Evolutionary conservation across 177 flowering plant species (phyloP).

Genomic region (Tripterygium wilfordii): DNA sequence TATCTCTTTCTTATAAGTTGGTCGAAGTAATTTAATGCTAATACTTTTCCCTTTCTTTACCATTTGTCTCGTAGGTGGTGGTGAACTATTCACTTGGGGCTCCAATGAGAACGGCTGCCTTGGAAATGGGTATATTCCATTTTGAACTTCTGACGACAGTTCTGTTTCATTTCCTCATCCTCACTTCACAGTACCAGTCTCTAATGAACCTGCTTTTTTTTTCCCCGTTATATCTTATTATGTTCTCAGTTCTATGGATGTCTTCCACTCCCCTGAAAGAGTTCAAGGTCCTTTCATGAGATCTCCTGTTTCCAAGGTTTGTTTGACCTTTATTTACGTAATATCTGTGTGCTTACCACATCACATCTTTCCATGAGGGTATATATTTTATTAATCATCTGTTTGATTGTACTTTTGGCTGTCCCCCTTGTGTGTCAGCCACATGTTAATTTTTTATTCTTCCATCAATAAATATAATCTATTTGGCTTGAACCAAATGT

Average conservation of each 20-base stretch:
- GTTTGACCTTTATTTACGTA: constrained; percentile 8
- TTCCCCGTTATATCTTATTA: no score
- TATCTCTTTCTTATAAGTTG: no score
- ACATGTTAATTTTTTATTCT: neutral
- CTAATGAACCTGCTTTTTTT: no score
- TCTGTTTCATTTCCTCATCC: no score
- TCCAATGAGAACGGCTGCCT: constrained; percentile 99
- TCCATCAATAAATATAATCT: neutral
- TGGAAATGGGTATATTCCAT: constrained; percentile 70
- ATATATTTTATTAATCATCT: no score
- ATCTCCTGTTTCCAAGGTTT: constrained; percentile 57
- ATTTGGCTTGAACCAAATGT: no score
- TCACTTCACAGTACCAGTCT: no score
- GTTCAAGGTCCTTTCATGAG: constrained; percentile 71
- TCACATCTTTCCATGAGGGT: no score
- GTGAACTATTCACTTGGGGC: constrained; percentile 92
- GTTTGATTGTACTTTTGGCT: no score
- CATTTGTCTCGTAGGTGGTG: constrained; percentile 40
- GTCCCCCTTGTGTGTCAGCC: no score
- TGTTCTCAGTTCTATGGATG: constrained; percentile 46
- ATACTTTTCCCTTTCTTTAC: neutral
- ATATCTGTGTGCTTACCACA: no score
- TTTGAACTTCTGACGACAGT: no score
- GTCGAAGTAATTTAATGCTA: neutral
- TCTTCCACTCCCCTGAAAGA: constrained; percentile 55